Percentiles rank a stretch among this genome's conserved stretches.
Conservation (phyloP, 768 basidiomycete genomes). For the Lyophyllum semitale region DNA sequence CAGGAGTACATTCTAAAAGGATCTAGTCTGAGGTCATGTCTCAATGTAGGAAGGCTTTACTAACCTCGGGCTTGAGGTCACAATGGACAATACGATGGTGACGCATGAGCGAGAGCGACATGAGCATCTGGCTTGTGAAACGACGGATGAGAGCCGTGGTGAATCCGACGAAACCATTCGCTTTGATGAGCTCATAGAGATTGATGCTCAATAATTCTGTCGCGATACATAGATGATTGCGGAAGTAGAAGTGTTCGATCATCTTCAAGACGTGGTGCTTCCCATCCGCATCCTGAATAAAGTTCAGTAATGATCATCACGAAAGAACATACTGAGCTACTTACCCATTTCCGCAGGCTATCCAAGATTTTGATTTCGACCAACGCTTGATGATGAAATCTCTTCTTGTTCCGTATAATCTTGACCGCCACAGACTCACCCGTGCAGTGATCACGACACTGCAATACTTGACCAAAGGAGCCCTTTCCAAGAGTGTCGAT, state of each 20-base stretch:
- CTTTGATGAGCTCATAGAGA: constrained; percentile 98
- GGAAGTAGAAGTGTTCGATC: constrained; percentile 98
- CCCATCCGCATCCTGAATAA: constrained; percentile 85
- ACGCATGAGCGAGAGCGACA: constrained; percentile 90
- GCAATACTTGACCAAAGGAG: constrained; percentile 95
- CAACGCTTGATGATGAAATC: constrained; percentile 96
- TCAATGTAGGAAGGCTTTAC: constrained; percentile 17
- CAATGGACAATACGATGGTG: constrained; percentile 98
- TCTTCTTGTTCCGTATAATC: constrained; percentile 98
- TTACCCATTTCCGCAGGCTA: constrained; percentile 94
- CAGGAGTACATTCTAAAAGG: constrained; percentile 82
- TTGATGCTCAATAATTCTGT: constrained; percentile 99
- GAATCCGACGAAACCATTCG: constrained; percentile 98
- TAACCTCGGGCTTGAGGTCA: constrained; percentile 96
- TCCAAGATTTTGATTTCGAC: constrained; percentile 99
- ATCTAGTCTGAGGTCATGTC: constrained; percentile 1
- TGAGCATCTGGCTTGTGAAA: constrained; percentile 94
- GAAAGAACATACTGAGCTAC: constrained; percentile 24
- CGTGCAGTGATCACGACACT: constrained; percentile 93
- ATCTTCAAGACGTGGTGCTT: constrained; percentile 97
- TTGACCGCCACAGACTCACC: constrained; percentile 98
- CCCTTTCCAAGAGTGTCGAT: constrained; percentile 94
- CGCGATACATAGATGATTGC: constrained; percentile 95
- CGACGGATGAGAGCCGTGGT: constrained; percentile 92
- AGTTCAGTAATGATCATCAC: constrained; percentile 3